phyloP scores from a whole-genome alignment of 495 filamentous ascomycete species.

The Podospora didyma region DNA sequence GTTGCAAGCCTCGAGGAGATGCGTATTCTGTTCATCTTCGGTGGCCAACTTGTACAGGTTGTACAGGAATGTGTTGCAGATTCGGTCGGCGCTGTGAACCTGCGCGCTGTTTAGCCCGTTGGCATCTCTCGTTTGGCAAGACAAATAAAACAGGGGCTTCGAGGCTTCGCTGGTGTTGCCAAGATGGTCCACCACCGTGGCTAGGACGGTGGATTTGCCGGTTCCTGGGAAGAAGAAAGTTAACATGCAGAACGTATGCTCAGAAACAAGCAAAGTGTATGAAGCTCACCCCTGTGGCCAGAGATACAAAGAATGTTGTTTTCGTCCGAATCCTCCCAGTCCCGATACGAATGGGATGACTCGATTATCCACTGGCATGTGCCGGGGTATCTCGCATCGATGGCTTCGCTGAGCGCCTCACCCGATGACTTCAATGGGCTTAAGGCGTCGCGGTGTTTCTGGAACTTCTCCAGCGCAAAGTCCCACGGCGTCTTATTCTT shows the following conservation, averaged over 20 bases:
- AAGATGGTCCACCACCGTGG: constrained; percentile 13
- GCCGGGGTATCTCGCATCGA: constrained; percentile 14
- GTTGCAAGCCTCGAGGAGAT: constrained; percentile 22
- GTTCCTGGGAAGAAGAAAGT: constrained; percentile 7
- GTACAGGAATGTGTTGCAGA: constrained; percentile 16
- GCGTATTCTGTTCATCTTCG: constrained; percentile 12
- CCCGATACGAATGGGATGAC: not conserved
- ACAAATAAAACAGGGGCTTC: constrained; percentile 15
- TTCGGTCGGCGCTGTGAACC: constrained; percentile 10
- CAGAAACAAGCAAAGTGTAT: not conserved
- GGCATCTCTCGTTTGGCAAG: constrained; percentile 3
- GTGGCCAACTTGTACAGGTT: constrained; percentile 15
- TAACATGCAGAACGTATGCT: not conserved
- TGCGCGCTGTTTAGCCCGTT: not conserved
- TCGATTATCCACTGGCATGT: constrained; percentile 24
- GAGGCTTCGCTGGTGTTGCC: not conserved
- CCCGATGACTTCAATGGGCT: constrained; percentile 4
- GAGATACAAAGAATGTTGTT: constrained; percentile 14
- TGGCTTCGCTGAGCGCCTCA: constrained; percentile 7
- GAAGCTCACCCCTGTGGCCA: constrained; percentile 17
- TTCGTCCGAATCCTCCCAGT: constrained; percentile 3
- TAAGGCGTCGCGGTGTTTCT: constrained; percentile 10
- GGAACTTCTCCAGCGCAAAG: constrained; percentile 19
- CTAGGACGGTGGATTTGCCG: constrained; percentile 20
- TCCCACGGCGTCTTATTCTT: constrained; percentile 25